Evolutionary conservation across 306 rosid species (phyloP).

Genomic region (Elaeagnus macrophylla): DNA sequence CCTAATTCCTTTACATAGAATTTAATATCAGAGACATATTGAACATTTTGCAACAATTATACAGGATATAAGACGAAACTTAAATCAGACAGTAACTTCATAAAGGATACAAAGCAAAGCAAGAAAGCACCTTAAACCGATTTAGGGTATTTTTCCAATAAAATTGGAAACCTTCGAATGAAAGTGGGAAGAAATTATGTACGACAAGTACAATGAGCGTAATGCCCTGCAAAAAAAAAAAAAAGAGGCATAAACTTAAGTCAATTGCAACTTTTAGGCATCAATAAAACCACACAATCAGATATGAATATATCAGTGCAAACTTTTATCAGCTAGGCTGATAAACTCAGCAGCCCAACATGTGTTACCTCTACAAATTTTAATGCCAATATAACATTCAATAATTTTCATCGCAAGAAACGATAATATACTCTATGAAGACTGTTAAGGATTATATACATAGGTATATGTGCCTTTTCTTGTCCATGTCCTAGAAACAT

Average conservation of each 20-base stretch:
- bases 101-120: conserved; percentile 1
- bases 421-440: not conserved
- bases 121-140: conserved; percentile 58
- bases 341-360: conserved; percentile 10
- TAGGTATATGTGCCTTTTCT: no score
- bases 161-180: conserved; percentile 57
- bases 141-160: conserved; percentile 56
- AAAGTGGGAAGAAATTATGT: conserved; percentile 69
- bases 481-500: no score
- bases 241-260: conserved; percentile 5
- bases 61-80: not conserved
- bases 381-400: not conserved
- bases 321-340: not conserved
- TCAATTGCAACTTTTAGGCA: not conserved
- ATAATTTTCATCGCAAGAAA: not conserved
- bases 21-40: no score
- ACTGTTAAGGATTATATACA: no score
- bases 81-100: not conserved
- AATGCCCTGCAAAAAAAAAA: conserved; percentile 49
- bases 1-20: no score
- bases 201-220: conserved; percentile 45
- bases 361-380: not conserved
- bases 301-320: not conserved
- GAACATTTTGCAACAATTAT: no score
- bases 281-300: conserved; percentile 10